Evolutionary conservation across 495 filamentous ascomycete genomes (phyloP).

Genomic region (Penicillium diatomitis): DNA sequence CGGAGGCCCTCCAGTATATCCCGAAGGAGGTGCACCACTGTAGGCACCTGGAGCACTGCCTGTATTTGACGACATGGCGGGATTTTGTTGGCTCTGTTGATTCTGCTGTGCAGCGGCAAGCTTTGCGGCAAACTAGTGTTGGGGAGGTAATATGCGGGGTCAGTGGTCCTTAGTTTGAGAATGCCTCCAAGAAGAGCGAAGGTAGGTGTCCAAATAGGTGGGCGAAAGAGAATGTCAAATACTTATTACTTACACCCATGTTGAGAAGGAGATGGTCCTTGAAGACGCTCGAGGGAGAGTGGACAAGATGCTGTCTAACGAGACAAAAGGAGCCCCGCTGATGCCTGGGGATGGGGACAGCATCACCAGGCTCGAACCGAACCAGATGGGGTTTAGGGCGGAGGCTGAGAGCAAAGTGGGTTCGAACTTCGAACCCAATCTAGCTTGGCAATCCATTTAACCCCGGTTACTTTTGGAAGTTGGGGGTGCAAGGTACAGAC

Average conservation of each 20-base stretch:
- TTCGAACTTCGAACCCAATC: no score
- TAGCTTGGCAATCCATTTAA: no score
- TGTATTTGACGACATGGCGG: constrained; percentile 6
- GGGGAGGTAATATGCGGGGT: not conserved
- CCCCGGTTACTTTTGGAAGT: no score
- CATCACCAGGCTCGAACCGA: no score
- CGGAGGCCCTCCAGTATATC: constrained; percentile 37
- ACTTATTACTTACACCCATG: constrained; percentile 35
- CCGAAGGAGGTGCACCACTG: constrained; percentile 30
- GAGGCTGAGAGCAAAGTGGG: no score
- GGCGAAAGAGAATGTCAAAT: not conserved
- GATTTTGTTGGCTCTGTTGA: constrained; percentile 9
- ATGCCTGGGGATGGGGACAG: not conserved
- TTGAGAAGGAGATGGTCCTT: not conserved
- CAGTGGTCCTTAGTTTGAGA: not conserved
- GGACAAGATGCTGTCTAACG: not conserved
- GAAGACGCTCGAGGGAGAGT: not conserved
- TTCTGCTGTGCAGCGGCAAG: constrained; percentile 30
- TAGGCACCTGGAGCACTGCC: constrained; percentile 20
- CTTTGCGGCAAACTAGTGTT: constrained; percentile 35
- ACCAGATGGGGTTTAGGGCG: no score
- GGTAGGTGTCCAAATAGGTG: not conserved
- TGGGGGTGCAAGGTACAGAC: no score
- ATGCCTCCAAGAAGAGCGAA: not conserved
- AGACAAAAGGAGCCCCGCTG: not conserved